Evolutionary conservation across 2,329 filamentous ascomycete species (phyloP), one percentile per base, ranked within the genome.

Genomic region (Alternaria triticina): DNA sequence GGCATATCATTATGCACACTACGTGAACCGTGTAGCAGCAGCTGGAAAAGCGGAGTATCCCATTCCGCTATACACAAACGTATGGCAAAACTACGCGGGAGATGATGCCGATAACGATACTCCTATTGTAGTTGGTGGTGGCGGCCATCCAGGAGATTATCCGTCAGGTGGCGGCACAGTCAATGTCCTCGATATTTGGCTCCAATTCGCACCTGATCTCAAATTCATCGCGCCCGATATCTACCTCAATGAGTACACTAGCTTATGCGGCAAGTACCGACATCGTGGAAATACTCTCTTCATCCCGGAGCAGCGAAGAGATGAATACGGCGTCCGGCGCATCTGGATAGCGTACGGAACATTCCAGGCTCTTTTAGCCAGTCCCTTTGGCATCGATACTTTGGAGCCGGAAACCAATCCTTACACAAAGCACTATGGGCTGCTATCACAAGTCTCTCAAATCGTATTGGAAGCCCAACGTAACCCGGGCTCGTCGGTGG

Each of bases 251-350:
- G 80, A 85, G 40, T 86, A 86, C 64, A 78, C 81, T 46, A 70
- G 64, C 1, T 78, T 82, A 0, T 86, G 84, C 59, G 69, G 66
- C 11, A 78, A 82, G 25, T 86, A 85, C 62, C 71, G 79, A 4
- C 82, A 84, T 54, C 73, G 79, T 4, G 71, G 74, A 11, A 82
- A 85, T 64, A 79, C 83, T 0, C 76, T 86, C 0, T 86, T 86
- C 65, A 85, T 86, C 40, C 85, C 85, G 0, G 85, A 86, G 73
- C 85, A 86, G 67, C 77, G 84, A 6, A 78, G 85, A 12, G 84
- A 86, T 57, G 83, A 83, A 75, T 68, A 71, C 6, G 74, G 74
- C 5, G 69, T 68, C 4, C 63, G 74, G 20, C 66, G 74, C 1
- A 64, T 75, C 6, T 76, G 74, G 74, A 59, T 64, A 8, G 73